phyloP scores from a whole-genome alignment of 164 flowering plant species.

The grape (Vitis vinifera) region ASM3070453v1 NC_081821.1:676001-676500 shows the following conservation, averaged over 20 bases:
- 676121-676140: background rate
- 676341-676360: slow-evolving; percentile 90
- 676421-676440: background rate
- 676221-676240: slow-evolving; percentile 30
- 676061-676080: slow-evolving; percentile 60
- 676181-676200: background rate
- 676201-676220: slow-evolving; percentile 18
- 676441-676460: background rate
- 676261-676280: slow-evolving; percentile 93
- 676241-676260: slow-evolving; percentile 98
- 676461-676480: slow-evolving; percentile 41
- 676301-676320: slow-evolving; percentile 95
- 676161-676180: background rate
- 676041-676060: slow-evolving; percentile 54
- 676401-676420: slow-evolving; percentile 1
- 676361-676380: slow-evolving; percentile 69
- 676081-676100: slow-evolving; percentile 74
- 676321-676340: slow-evolving; percentile 94
- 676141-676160: background rate
- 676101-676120: slow-evolving; percentile 74
- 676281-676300: slow-evolving; percentile 94
- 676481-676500: slow-evolving; percentile 52
- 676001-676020: slow-evolving; percentile 60
- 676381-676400: background rate
- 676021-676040: slow-evolving; percentile 70